Base-by-base conservation (phyloP, 495 filamentous ascomycete genomes). In the Penicillium paxilli region DNA sequence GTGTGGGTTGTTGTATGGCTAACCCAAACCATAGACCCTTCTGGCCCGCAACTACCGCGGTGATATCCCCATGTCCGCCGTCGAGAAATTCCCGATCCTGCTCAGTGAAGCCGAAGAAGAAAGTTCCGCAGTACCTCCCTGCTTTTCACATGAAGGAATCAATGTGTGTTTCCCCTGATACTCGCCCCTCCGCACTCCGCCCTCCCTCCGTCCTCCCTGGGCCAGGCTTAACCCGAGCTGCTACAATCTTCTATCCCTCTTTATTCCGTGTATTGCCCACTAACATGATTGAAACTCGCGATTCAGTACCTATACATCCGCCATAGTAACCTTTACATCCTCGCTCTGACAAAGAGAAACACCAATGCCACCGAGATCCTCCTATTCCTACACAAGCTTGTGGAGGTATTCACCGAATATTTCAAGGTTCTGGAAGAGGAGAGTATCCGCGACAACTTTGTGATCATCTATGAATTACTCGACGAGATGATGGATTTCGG, bases 401-500 rank as follows among this genome's bases (percentile, higher is more conserved):
- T 99, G 61, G 95, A 98, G 74, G 95, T 98, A 44, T 98, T 99
- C 67, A 98, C 95, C 38, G 95, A 99, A 71, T 99, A 99, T 77
- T 99, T 99, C 80, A 99, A 99, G 70, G 93, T 96, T 63, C 83
- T 99, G 48, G 95, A 99, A 71, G 95, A 99, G 72, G 95, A 99
- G 74, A 96, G 90, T 70, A 99, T 99, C 68, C 88, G 95, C 51
- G 95, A 99, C 76, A 99, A 99, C 78, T 99, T 98, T 62, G 95
- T 99, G 71, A 83, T 99, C 64, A 99, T 99, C 64, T 99, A 99
- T 79, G 95, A 99, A 74, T 75, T 99, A 49, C 83, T 99, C 58
- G 95, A 99, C 69, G 95, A 99, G 77, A 99, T 99, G 95, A 99
- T 99, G 95, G 95, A 99, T 71, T 99, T 98, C 76, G 95, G 95